phyloP scores from a whole-genome alignment of 1,284 basidiomycete species.

The Stygiomarasmius scandens region DNA sequence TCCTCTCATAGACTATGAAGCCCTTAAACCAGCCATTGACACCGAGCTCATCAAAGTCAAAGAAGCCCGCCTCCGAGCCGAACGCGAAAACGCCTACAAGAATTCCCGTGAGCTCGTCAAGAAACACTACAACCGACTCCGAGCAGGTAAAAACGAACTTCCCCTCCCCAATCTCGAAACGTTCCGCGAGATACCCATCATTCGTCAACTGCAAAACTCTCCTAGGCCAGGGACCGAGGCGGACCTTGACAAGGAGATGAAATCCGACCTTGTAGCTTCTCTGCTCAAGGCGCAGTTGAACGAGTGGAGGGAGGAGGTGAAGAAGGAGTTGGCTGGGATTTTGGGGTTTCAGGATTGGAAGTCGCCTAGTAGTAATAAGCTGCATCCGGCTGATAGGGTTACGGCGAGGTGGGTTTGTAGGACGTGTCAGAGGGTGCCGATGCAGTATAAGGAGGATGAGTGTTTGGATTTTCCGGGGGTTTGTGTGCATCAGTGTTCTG shows the following conservation, averaged over 20 bases:
- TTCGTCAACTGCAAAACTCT: slow-evolving; percentile 36
- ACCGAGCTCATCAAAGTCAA: slow-evolving; percentile 32
- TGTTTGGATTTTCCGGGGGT: slow-evolving; percentile 58
- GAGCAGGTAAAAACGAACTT: slow-evolving; percentile 15
- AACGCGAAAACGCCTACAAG: slow-evolving; percentile 26
- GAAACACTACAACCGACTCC: slow-evolving; percentile 38
- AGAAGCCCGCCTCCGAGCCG: slow-evolving; percentile 27
- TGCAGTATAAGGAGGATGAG: slow-evolving; percentile 36
- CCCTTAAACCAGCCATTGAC: slow-evolving; percentile 27
- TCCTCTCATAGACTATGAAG: slow-evolving; percentile 11
- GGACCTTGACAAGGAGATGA: slow-evolving; percentile 28
- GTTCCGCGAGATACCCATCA: slow-evolving; percentile 47
- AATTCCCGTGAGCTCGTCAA: slow-evolving; percentile 28
- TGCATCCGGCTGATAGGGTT: slow-evolving; percentile 59
- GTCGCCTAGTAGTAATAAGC: slow-evolving; percentile 41
- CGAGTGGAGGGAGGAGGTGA: slow-evolving; percentile 49
- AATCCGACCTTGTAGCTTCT: slow-evolving; percentile 33
- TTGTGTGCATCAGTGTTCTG: slow-evolving; percentile 58
- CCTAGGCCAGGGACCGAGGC: slow-evolving; percentile 13
- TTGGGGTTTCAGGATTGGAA: slow-evolving; percentile 55
- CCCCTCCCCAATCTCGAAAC: slow-evolving; percentile 43
- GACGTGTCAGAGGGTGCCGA: slow-evolving; percentile 43
- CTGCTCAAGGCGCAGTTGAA: slow-evolving; percentile 48
- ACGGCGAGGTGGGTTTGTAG: slow-evolving; percentile 63
- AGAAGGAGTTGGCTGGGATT: slow-evolving; percentile 41